These are phyloP conservation scores for Phytophthora agathidicida DNA, from an alignment of 352 stramenopile species.

Conservation along the genomic window DNA sequence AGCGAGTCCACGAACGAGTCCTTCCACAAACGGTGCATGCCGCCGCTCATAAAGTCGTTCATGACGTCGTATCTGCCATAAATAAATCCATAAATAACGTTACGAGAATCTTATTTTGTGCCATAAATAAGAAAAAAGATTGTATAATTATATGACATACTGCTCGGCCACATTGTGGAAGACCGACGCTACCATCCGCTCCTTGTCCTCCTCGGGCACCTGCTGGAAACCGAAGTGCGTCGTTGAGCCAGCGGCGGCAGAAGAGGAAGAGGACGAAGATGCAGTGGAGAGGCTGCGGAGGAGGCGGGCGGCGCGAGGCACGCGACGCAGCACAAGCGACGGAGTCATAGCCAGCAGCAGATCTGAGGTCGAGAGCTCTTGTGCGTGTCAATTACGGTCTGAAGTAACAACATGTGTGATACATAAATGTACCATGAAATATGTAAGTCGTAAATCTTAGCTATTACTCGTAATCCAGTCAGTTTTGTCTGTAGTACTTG, in stretches of 20 bases:
- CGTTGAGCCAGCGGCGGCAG: conserved; percentile 34
- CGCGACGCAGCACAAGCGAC: conserved; percentile 24
- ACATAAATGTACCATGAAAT: too few relatives aligned
- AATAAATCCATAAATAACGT: too few relatives aligned
- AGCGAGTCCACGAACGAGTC: conserved; percentile 94
- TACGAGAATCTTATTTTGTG: conserved; percentile 1
- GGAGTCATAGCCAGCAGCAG: conserved; percentile 10
- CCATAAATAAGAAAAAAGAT: too few relatives aligned
- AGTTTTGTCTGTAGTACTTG: too few relatives aligned
- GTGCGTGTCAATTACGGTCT: conserved; percentile 10
- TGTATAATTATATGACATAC: too few relatives aligned
- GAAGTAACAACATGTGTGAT: too few relatives aligned
- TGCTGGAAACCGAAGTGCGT: conserved; percentile 92
- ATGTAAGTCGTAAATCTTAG: too few relatives aligned
- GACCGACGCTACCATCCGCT: conserved; percentile 94
- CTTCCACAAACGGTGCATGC: conserved; percentile 97
- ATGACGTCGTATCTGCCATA: conserved; percentile 94
- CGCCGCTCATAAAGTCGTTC: conserved; percentile 99
- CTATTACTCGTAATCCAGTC: too few relatives aligned
- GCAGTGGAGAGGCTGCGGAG: conserved; percentile 22
- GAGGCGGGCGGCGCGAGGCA: conserved; percentile 9
- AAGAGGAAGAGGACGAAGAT: conserved; percentile 4
- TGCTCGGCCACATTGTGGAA: conserved; percentile 98
- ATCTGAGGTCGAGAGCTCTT: conserved; percentile 23
- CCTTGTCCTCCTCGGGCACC: conserved; percentile 93